phyloP scores from a whole-genome alignment of 768 basidiomycete genomes.

The Royoungia palumana region DNA sequence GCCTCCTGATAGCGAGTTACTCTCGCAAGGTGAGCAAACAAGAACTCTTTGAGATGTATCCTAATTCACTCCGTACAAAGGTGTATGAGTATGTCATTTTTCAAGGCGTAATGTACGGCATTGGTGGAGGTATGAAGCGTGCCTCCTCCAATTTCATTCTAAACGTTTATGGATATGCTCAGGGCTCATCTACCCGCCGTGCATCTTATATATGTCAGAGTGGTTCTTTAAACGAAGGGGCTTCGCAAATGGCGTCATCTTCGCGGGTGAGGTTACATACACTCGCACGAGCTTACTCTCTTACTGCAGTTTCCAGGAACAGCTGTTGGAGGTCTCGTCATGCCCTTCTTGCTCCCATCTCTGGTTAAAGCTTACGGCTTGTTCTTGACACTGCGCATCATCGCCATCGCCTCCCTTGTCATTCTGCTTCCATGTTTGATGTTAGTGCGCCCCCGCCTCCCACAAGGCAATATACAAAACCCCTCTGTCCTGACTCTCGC shows the following conservation, averaged over 20 bases:
- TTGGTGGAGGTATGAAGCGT: conserved; percentile 1
- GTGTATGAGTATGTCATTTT: background rate
- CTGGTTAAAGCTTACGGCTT: background rate
- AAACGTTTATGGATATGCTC: no score
- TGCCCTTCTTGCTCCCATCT: background rate
- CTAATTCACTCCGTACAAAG: background rate
- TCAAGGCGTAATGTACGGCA: conserved; percentile 2
- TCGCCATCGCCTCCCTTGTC: background rate
- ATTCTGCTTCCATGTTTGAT: background rate
- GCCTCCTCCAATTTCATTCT: background rate
- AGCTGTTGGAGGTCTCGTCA: background rate
- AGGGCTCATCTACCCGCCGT: background rate
- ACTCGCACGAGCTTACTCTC: background rate
- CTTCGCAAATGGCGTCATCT: background rate
- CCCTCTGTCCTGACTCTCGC: no score
- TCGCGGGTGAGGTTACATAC: background rate
- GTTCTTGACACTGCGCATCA: background rate
- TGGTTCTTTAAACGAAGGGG: conserved; percentile 1
- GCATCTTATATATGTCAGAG: background rate
- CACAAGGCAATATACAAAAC: background rate
- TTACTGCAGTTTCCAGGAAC: background rate
- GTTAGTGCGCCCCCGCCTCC: background rate
- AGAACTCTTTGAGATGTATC: no score
- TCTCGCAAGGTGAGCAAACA: background rate
- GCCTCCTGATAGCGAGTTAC: conserved; percentile 1